Evolutionary conservation across 1,284 basidiomycete genomes (phyloP), one percentile per base, ranked within the genome.

Genomic region (Volvariella volvacea): DNA sequence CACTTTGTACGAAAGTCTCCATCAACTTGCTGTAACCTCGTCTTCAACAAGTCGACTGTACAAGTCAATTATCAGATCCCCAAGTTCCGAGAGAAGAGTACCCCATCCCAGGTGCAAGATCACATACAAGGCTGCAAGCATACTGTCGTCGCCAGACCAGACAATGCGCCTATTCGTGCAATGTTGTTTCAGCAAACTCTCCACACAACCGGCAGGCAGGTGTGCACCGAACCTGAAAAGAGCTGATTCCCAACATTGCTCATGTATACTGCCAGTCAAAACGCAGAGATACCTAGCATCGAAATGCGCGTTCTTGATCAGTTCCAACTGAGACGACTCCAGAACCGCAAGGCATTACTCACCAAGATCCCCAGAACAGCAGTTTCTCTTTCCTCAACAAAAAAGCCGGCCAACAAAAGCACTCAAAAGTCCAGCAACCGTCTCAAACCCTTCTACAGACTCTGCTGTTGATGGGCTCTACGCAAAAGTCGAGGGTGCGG

Each of bases 21-120:
- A 58, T 84, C 81, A 41, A 77, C 74, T 62, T 93, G 88, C 61
- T 94, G 89, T 49, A 93, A 60, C 34, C 91, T 77, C 15, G 92
- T 95, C 66, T 94, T 94, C 55, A 95, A 64, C 22, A 94, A 69
- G 64, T 94, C 92, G 52, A 94, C 85, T 88, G 46, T n/a, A 17
- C 45, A 38, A 41, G 36, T 14, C 19, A 14, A 14, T 32, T 19
- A 41, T 48, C 19, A 42, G 34, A 6, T 7, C n/a, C 34, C 10
- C 17, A 39, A n/a, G n/a, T n/a, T n/a, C n/a, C n/a, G n/a, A 9
- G 8, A 33, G 16, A 34, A 19, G 19, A 22, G 8, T 17, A 4
- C 10, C 22, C 17, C 15, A 22, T 21, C 21, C 20, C 17, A n/a
- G 17, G n/a, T 12, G 16, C 10, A n/a, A 21, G 16, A 30, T 12